Evolutionary conservation across 169 alveolate genomes (phyloP).

Genomic region (Babesia caballi): DNA sequence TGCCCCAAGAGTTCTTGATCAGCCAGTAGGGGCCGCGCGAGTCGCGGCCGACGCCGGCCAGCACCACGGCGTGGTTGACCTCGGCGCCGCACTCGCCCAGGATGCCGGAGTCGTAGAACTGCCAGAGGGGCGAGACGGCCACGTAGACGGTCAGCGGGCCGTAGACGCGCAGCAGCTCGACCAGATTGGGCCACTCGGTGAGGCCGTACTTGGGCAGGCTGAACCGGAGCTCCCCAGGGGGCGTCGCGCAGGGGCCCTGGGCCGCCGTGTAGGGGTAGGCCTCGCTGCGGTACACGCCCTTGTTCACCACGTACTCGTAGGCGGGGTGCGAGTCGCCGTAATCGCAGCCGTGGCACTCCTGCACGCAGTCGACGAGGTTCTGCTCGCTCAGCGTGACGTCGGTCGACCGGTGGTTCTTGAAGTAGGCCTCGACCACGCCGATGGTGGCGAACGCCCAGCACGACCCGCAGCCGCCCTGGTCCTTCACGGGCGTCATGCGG

Average conservation of each 20-base stretch:
- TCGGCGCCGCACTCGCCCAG: constrained; percentile 61
- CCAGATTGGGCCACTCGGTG: constrained; percentile 52
- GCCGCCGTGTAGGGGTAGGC: constrained; percentile 27
- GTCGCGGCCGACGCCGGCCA: constrained; percentile 76
- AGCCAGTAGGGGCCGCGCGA: constrained; percentile 69
- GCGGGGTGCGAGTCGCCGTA: constrained; percentile 72
- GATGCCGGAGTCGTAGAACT: constrained; percentile 79
- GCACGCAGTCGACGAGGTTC: constrained; percentile 83
- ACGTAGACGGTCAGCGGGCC: constrained; percentile 88
- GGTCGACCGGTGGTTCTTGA: constrained; percentile 43
- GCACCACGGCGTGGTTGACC: constrained; percentile 78
- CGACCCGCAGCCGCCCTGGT: constrained; percentile 79
- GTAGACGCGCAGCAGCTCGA: constrained; percentile 57
- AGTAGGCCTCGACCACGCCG: constrained; percentile 77
- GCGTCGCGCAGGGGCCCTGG: constrained; percentile 44
- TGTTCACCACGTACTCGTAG: constrained; percentile 69
- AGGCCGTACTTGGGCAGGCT: constrained; percentile 9
- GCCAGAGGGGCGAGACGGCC: constrained; percentile 81
- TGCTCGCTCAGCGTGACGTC: constrained; percentile 79
- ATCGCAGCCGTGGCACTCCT: constrained; percentile 70
- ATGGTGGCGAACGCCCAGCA: constrained; percentile 86
- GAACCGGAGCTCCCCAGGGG: constrained; percentile 24
- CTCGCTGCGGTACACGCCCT: not conserved
- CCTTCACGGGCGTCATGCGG: constrained; percentile 76
- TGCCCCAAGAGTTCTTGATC: constrained; percentile 82